Conservation (phyloP, 805 yeast genomes). For the Jamesozyma jinghongensis region DNA sequence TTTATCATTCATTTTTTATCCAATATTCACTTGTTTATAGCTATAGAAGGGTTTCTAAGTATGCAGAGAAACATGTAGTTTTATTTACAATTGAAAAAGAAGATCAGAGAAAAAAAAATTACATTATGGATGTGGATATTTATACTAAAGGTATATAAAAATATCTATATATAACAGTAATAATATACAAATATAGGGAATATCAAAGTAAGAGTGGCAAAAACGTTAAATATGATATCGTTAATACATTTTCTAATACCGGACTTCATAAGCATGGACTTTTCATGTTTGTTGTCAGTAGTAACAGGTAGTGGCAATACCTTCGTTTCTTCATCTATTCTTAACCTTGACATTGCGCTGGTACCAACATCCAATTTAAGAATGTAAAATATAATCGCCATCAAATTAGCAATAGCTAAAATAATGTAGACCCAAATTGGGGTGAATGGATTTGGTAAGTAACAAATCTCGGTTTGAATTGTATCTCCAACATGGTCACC, state of each 20-base stretch:
- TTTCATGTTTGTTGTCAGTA: constrained; percentile 4
- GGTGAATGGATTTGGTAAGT: constrained; percentile 46
- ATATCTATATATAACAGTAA: constrained; percentile 3
- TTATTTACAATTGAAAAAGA: too few relatives aligned
- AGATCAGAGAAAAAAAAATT: too few relatives aligned
- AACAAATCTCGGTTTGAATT: constrained; percentile 42
- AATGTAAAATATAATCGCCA: not conserved
- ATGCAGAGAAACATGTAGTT: too few relatives aligned
- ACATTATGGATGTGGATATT: too few relatives aligned
- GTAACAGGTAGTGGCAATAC: constrained; percentile 19
- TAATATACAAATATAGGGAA: constrained; percentile 4
- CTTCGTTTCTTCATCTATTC: not conserved
- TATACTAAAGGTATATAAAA: too few relatives aligned
- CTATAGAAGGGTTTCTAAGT: too few relatives aligned
- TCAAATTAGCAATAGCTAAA: constrained; percentile 3
- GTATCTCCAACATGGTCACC: constrained; percentile 8
- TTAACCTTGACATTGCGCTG: not conserved
- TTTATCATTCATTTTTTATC: not conserved
- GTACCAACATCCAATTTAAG: not conserved
- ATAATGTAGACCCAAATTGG: constrained; percentile 33
- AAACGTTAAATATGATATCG: constrained; percentile 1
- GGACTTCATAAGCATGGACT: not conserved
- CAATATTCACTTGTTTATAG: too few relatives aligned
- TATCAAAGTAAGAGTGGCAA: constrained; percentile 5
- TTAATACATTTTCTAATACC: not conserved